Evolutionary conservation across 345 rosid species (phyloP).

Genomic region (Eucalyptus melliodora): DNA sequence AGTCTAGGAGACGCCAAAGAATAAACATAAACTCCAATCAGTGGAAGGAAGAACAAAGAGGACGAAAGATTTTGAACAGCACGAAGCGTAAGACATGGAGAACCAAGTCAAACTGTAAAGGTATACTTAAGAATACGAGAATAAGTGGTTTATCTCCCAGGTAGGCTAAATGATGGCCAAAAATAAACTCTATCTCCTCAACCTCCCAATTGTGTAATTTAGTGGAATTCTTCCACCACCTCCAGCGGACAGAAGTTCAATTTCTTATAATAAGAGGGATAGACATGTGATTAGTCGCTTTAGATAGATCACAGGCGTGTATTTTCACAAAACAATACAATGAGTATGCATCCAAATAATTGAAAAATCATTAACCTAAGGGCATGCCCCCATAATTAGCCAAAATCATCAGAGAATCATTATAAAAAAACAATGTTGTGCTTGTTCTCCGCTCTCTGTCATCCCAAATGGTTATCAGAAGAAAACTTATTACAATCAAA

Average conservation of each 20-base stretch:
- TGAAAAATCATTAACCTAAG: neutral
- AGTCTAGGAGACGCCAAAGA: constrained; percentile 33
- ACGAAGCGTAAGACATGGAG: neutral
- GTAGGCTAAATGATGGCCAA: neutral
- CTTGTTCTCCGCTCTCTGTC: neutral
- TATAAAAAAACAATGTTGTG: neutral
- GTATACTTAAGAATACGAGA: neutral
- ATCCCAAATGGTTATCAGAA: neutral
- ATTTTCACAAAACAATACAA: neutral
- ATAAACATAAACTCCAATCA: constrained; percentile 13
- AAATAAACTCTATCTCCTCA: neutral
- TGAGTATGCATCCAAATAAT: neutral
- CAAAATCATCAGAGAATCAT: neutral
- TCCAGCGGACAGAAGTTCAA: neutral
- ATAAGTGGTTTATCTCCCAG: neutral
- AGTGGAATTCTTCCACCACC: neutral
- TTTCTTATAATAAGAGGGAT: neutral
- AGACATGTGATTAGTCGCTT: neutral
- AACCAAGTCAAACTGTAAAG: neutral
- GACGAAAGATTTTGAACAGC: neutral
- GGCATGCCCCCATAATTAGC: neutral
- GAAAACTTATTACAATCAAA: neutral
- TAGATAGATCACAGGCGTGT: neutral
- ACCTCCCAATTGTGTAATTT: neutral
- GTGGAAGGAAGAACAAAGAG: neutral